Base-by-base conservation (phyloP, 2,329 filamentous ascomycete species). In the Lizonia empirigonia region DNA sequence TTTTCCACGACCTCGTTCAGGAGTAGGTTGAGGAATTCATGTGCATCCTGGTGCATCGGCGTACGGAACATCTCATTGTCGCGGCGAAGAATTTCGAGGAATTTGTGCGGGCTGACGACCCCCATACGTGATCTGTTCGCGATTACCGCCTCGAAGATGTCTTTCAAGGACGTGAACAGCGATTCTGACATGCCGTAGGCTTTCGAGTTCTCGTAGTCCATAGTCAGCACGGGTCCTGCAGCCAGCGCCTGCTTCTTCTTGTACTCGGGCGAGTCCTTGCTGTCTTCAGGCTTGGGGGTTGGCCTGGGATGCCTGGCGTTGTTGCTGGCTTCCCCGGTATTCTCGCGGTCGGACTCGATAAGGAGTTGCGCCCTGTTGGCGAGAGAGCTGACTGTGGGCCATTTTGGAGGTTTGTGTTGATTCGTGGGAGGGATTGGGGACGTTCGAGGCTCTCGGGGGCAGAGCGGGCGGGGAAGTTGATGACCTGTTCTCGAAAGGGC, bases 41-140 rank as follows among this genome's bases (percentile, higher is more conserved):
- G 94, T 1, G 94, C 94, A 71, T 99, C 94, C 71, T 99, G 94
- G 73, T 99, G 94, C 90, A 97, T 96, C 4, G 92, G 90, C 30
- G 91, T 93, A 51, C 91, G 86, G 67, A 99, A 99, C 88, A 96
- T 92, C 73, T 99, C 94, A 70, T 99, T 96, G 64, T 97, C 91
- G 56, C 89, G 85, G 68, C 92, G 90, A 67, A 99, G 85, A 20
- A 97, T 92, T 69, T 99, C 93, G 27, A 99, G 80, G 58, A 99
- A 97, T 56, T 92, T 88, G 65, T 93, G 87, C 1, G 94, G 94
- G 67, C 92, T 96, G 33, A 97, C 82, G 9, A 99, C 91, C 13
- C 94, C 94, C 6, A 90, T 94, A 48, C 91, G 86, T 32, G 89
- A 89, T 53, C 85, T 80, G 71, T 90, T 91, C 44, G 88, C 86